Conservation (phyloP, 106 monocot species). For the Phalaenopsis equestris region DNA sequence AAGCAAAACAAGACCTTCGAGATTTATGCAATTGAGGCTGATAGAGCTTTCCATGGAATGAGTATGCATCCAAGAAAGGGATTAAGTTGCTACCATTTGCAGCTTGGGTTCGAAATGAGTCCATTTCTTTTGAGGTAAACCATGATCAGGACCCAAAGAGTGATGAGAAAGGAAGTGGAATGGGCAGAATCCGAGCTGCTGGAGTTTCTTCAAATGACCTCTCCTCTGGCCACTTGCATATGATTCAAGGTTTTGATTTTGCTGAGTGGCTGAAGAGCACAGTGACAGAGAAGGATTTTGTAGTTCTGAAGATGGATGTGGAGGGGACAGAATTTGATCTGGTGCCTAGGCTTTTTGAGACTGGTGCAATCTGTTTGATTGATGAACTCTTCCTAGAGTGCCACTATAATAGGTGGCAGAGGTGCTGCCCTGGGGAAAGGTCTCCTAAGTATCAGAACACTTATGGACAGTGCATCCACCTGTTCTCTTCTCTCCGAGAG, state of each 20-base stretch:
- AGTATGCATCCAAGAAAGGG: constrained; percentile 46
- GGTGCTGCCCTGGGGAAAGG: constrained; percentile 63
- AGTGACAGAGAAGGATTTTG: constrained; percentile 45
- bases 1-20: constrained; percentile 66
- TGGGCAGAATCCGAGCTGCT: constrained; percentile 44
- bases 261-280: constrained; percentile 64
- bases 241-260: constrained; percentile 54
- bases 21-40: constrained; percentile 62
- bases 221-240: constrained; percentile 18
- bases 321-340: constrained; percentile 75
- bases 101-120: constrained; percentile 64
- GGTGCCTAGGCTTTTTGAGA: constrained; percentile 58
- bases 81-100: constrained; percentile 50
- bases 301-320: constrained; percentile 77
- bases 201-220: constrained; percentile 2
- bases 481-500: constrained; percentile 37
- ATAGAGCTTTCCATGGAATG: constrained; percentile 39
- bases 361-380: constrained; percentile 59
- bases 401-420: constrained; percentile 80
- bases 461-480: constrained; percentile 53
- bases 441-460: constrained; percentile 60
- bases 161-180: constrained; percentile 38
- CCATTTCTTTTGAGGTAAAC: constrained; percentile 52
- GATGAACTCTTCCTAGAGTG: constrained; percentile 75
- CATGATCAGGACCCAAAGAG: constrained; percentile 28